phyloP scores from a whole-genome alignment of 139 green algal genomes.

The Dunaliella primolecta region DNA sequence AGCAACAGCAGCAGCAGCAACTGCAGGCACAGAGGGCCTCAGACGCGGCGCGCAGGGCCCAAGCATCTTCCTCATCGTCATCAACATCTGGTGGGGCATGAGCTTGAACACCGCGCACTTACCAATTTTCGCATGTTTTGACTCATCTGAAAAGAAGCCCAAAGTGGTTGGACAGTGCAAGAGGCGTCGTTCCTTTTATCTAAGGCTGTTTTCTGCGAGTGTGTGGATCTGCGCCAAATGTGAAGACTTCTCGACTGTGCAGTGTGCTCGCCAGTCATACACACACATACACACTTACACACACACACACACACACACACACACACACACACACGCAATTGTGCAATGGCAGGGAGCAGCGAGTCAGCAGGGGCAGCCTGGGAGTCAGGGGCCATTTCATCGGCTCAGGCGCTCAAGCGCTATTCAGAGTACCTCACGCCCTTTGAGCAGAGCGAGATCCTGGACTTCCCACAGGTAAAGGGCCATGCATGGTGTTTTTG shows the following conservation, averaged over 20 bases:
- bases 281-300: constrained; percentile 14
- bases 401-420: constrained; percentile 17
- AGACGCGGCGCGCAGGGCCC: neutral
- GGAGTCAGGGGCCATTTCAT: constrained; percentile 49
- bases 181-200: no score
- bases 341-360: neutral
- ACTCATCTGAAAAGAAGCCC: no score
- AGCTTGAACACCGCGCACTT: no score
- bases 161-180: no score
- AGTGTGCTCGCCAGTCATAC: no score
- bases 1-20: constrained; percentile 14
- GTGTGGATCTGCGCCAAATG: no score
- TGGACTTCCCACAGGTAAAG: constrained; percentile 65
- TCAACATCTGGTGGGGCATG: no score
- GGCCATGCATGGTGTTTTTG: no score
- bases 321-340: neutral
- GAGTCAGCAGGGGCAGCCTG: constrained; percentile 21
- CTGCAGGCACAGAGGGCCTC: neutral
- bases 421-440: constrained; percentile 67
- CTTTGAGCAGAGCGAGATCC: constrained; percentile 80
- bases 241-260: no score
- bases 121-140: no score
- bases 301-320: constrained; percentile 17
- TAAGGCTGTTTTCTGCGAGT: no score
- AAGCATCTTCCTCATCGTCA: neutral